Evolutionary conservation across 2,329 filamentous ascomycete species (phyloP), one percentile per base, ranked within the genome.

Genomic region (Sclerotinia glacialis): DNA sequence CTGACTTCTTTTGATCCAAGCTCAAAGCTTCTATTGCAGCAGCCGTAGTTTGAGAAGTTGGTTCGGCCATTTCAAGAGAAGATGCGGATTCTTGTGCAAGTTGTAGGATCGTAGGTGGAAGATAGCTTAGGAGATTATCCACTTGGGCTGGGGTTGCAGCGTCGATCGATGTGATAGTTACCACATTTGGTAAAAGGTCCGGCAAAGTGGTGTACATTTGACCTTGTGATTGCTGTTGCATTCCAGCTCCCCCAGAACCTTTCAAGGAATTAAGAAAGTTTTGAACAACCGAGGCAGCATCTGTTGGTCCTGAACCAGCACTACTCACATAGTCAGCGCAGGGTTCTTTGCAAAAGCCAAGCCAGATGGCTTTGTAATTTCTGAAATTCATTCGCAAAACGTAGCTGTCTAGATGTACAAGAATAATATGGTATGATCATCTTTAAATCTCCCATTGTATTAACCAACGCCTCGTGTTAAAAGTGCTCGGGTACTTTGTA

Each of bases 221-320:
- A 69, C 86, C 84, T 72, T 89, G 77, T 31, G 77, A 72, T 71
- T 81, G 79, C 71, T 82, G 80, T 69, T 77, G 74, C 68, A 75
- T 76, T 64, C 75, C 68, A 60, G 75, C 76, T 69, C 78, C 77
- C 69, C 80, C 75, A 26, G 64, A 18, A 67, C 86, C 85, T 75
- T 88, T 86, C 70, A 98, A 82, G 5, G 94, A 97, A 69, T 89
- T 86, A 73, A 98, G 84, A 77, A 99, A 93, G 79, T 94, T 93
- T 76, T 92, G 90, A 71, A 98, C 92, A 69, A 91, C 87, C 50
- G 87, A 84, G 66, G 89, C 88, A 74, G 93, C 88, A 79, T 96
- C 90, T 78, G 69, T 73, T 70, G 82, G 81, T 68, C 83, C 82
- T 72, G 84, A 82, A 71, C 83, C 80, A 74, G 83, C 85, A 81